Base-by-base conservation (phyloP, 2,329 filamentous ascomycete species). In the Cladophialophora immunda region DNA sequence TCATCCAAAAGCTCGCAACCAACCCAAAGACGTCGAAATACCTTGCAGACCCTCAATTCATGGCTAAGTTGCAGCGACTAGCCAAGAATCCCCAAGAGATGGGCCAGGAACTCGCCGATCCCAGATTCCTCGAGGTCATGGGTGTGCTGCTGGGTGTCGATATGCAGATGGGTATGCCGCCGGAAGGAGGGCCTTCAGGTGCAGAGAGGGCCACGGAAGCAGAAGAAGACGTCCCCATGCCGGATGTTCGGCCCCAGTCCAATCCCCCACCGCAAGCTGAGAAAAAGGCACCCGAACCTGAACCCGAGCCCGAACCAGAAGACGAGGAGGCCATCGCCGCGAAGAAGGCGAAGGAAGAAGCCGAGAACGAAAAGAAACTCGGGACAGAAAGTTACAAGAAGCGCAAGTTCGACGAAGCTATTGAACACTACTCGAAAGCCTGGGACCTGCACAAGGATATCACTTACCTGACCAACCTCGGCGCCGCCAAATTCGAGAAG, bases 321-420 rank as follows among this genome's bases (percentile, higher is more conserved):
- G 93, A 97, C 72, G 93, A 97, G 75, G 95, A 98, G 79, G 86
- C 90, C 0, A 78, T 89, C 64, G 92, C 91, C 68, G 93, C 94
- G 81, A 92, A 92, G 82, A 92, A 95, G 84, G 92, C 93, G 47
- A 97, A 98, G 84, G 92, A 90, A 75, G 92, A 91, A 70, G 95
- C 94, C 53, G 95, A 99, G 74, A 92, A 93, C 78, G 92, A 97
- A 82, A 99, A 99, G 88, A 92, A 90, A 32, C 84, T 96, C 65
- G 95, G 95, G 65, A 99, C 94, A 15, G 93, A 95, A 74, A 90
- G 90, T 79, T 99, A 99, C 86, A 99, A 99, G 90, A 98, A 98
- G 87, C 90, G 93, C 73, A 90, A 97, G 77, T 97, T 99, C 73
- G 95, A 98, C 75, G 89, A 91, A 76, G 95, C 95, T 58, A 97